Percentiles rank a stretch among this genome's conserved stretches.
phyloP scores from a whole-genome alignment of 2,329 filamentous ascomycete species.

The Juglanconis sp. region DNA sequence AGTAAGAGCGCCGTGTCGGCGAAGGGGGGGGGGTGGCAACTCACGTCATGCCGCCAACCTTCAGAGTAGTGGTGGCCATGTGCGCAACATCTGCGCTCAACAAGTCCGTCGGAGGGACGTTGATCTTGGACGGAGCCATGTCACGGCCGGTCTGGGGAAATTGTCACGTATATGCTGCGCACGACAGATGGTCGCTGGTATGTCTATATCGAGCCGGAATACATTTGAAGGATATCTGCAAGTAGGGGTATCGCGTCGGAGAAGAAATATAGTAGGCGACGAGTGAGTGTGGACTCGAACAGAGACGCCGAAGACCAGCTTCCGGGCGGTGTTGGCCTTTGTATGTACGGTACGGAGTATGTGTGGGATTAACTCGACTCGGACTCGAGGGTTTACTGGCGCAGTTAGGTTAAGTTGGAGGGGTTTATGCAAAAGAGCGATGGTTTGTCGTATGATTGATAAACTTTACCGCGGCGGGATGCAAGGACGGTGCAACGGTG shows the following conservation, averaged over 20 bases:
- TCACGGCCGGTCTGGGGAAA: background rate
- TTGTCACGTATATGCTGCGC: background rate
- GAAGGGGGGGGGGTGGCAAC: slow-evolving; percentile 28
- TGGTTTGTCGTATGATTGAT: no score
- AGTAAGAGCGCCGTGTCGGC: background rate
- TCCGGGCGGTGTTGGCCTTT: slow-evolving; percentile 16
- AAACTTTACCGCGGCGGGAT: no score
- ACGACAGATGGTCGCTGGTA: background rate
- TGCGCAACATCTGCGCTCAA: slow-evolving; percentile 47
- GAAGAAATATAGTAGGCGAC: background rate
- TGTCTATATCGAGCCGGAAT: slow-evolving; percentile 8
- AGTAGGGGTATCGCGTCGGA: background rate
- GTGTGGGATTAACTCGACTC: background rate
- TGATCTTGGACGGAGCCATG: slow-evolving; percentile 52
- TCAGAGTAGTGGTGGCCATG: slow-evolving; percentile 87
- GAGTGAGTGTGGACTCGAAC: background rate
- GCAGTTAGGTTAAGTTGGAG: background rate
- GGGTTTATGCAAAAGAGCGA: background rate
- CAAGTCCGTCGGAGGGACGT: slow-evolving; percentile 41
- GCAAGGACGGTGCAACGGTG: no score
- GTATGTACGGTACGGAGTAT: slow-evolving; percentile 8
- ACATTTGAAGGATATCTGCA: slow-evolving; percentile 1
- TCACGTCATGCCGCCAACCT: slow-evolving; percentile 83
- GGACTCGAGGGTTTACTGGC: background rate
- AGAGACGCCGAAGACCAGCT: slow-evolving; percentile 18